Base-by-base conservation (phyloP, 1,284 basidiomycete species). In the Ceratobasidium sp. region DNA sequence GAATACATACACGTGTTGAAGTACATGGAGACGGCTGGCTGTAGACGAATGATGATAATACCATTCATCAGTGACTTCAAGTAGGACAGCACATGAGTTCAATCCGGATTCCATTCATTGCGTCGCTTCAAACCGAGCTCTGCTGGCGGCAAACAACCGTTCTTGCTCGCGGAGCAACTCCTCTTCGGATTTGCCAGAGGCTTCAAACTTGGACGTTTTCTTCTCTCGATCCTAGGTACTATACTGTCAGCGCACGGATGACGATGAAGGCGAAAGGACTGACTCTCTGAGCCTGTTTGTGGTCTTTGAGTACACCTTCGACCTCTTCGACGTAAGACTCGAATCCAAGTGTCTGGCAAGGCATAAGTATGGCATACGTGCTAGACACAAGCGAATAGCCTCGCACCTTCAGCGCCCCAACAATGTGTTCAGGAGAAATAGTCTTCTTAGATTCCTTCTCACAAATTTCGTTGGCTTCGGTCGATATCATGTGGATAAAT, bases 361-460 rank as follows among this genome's bases (percentile, higher is more conserved):
- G 60, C 10, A 62, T n/a, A 67, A 25, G 40, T n/a, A n/a, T 32
- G n/a, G 38, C 50, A 42, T 29, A n/a, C 8, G 50, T 38, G 20
- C 38, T 7, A 35, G 32, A 13, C 27, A 20, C 15, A 25, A 10
- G 15, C 20, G 35, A 31, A 22, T 60, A 47, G 42, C 72, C 40
- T 76, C 84, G 54, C 70, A 94, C 94, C 82, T 94, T 93, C 60
- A 99, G 82, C 4, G 96, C 97, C 40, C 87, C 83, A 49, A 98
- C 90, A 54, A 99, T 96, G 77, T 99, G 96, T 76, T 99, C 96
- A 1, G 97, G 96, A 3, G 95, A 93, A 75, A 99, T 99, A 0
- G 96, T 99, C 83, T 99, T 99, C 83, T 98, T 98, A n/a, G 92
- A 91, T 76, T 96, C 94, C 78, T 93, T 90, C 77, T 99, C 97